Base-by-base conservation (phyloP, 192 early-diverging fungal species). In the Podila minutissima region DNA sequence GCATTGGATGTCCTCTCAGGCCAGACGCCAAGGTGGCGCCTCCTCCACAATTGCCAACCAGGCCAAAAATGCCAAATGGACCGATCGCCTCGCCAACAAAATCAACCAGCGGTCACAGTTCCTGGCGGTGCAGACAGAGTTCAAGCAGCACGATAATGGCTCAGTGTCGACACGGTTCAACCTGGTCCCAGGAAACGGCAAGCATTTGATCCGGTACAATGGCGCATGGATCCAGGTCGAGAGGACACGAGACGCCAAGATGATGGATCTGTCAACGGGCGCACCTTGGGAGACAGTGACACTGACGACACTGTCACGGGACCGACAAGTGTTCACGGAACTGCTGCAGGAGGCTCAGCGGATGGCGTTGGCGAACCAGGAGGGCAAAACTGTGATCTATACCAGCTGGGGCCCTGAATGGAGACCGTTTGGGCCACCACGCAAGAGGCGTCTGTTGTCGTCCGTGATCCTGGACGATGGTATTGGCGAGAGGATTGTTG, bases 311-410 rank as follows among this genome's bases (percentile, higher is more conserved):
- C 83, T 99, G 38, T 89, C 88, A 59, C 84, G 93, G 19, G 96
- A 99, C 81, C 87, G 94, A 13, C 61, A 86, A 2, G 86, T 97
- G 6, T 94, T 99, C 72, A 76, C 88, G 2, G 81, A 88, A 0
- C 88, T 99, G 38, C 86, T 99, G 24, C 71, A 91, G 28, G 95
- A 96, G 62, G 94, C 97, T 15, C 94, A 94, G 63, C 82, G 85
- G 57, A 81, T 91, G 63, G 97, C 97, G 17, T 81, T 99, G 57
- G 84, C 91, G 64, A 93, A 94, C 71, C 94, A 97, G 83, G 94
- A 96, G 64, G 97, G 97, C 24, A 97, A 97, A 67, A 98, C 95
- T 4, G 97, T 99, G 32, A 89, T 99, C 53, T 98, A 97, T 84
- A 97, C 96, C 2, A 94, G 92, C 49, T 97, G 91, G 86, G 97